phyloP scores from a whole-genome alignment of 1,139 yeast species.

The Petasospora fabianii region DNA sequence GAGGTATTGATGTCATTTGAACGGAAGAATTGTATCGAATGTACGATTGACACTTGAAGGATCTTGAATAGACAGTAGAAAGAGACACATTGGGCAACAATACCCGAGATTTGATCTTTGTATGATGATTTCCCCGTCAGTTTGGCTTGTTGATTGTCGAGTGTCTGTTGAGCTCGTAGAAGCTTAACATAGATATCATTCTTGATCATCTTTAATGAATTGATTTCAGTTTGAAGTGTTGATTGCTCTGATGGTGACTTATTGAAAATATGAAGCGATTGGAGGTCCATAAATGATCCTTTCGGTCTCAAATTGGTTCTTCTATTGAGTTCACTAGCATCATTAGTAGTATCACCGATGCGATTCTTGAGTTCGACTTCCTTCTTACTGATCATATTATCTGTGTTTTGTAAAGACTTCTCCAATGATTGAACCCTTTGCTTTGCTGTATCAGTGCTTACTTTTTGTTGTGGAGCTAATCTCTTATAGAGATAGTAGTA shows the following conservation, averaged over 20 bases:
- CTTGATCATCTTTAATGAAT: constrained; percentile 21
- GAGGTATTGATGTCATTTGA: constrained; percentile 15
- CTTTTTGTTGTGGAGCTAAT: constrained; percentile 11
- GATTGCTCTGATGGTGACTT: constrained; percentile 6
- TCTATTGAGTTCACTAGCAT: constrained; percentile 6
- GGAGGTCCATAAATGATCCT: constrained; percentile 22
- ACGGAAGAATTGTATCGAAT: constrained; percentile 5
- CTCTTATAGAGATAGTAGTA: constrained; percentile 35
- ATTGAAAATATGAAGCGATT: constrained; percentile 8
- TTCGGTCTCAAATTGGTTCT: constrained; percentile 19
- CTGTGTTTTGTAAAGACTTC: constrained; percentile 34
- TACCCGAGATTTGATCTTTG: background rate
- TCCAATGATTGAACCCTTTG: constrained; percentile 26
- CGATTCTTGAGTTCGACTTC: constrained; percentile 13
- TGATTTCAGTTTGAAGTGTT: constrained; percentile 18
- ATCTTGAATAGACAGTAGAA: constrained; percentile 26
- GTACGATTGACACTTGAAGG: constrained; percentile 17
- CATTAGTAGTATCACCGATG: no score
- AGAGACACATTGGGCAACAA: constrained; percentile 11
- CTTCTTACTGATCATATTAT: constrained; percentile 28
- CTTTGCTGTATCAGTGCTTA: constrained; percentile 12
- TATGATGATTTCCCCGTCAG: background rate
- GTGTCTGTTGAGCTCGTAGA: constrained; percentile 13
- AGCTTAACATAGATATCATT: constrained; percentile 24
- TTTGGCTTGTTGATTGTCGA: background rate